phyloP scores from a whole-genome alignment of 139 green algal genomes.

The Tetradesmus lagerheimii region DNA sequence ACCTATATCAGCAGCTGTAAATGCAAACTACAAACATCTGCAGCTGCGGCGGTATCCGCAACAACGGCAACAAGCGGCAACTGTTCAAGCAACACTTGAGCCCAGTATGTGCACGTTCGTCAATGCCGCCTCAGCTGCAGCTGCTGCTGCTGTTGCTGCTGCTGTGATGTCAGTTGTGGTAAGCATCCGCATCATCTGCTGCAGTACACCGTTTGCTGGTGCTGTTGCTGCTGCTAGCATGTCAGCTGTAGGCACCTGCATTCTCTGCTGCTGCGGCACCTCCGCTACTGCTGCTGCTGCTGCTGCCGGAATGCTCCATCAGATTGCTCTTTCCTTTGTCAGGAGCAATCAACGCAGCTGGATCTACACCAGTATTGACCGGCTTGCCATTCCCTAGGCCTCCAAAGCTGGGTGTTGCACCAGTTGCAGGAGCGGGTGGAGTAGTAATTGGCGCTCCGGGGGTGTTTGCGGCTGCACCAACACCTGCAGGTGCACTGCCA shows the following conservation, averaged over 20 bases:
- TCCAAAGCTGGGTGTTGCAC: background rate
- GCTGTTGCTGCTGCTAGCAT: background rate
- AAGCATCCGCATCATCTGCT: conserved; percentile 48
- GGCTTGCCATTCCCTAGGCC: background rate
- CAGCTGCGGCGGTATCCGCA: no score
- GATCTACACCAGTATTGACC: background rate
- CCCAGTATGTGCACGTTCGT: no score
- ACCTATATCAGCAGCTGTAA: background rate
- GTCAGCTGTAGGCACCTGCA: background rate
- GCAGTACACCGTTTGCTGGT: background rate
- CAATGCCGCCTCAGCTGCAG: conserved; percentile 44
- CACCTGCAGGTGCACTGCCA: background rate
- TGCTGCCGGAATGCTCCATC: background rate
- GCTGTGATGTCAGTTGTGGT: no score
- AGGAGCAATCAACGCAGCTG: background rate
- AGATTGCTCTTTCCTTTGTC: background rate
- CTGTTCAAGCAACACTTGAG: background rate
- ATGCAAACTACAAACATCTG: no score
- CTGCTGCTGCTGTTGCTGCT: background rate
- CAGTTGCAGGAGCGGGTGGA: background rate
- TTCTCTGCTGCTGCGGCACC: background rate
- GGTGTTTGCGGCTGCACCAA: background rate
- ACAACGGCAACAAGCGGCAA: no score
- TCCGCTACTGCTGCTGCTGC: background rate
- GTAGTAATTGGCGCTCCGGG: background rate